phyloP scores from a whole-genome alignment of 352 stramenopile species.

The Pythium chondricola region DNA sequence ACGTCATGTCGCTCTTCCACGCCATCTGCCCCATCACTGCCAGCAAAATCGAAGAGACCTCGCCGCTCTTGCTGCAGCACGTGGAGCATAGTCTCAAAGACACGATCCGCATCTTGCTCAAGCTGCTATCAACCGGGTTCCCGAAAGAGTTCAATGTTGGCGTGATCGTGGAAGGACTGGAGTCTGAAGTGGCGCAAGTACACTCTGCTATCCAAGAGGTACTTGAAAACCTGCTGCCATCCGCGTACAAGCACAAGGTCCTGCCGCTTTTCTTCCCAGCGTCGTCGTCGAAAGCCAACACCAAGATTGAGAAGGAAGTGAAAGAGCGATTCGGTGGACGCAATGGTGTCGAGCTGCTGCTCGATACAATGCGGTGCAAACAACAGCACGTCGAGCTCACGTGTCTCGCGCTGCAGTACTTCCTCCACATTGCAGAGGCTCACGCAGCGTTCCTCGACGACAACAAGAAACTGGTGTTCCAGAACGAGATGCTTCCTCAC shows the following conservation, averaged over 20 bases:
- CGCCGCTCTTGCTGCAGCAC: constrained; percentile 66
- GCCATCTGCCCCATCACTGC: constrained; percentile 66
- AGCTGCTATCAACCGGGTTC: constrained; percentile 74
- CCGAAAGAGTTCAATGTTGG: constrained; percentile 77
- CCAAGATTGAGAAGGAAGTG: constrained; percentile 58
- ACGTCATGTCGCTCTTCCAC: constrained; percentile 67
- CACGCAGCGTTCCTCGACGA: constrained; percentile 36
- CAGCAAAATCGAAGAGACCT: constrained; percentile 68
- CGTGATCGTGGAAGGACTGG: constrained; percentile 74
- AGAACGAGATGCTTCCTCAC: constrained; percentile 46
- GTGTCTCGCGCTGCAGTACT: constrained; percentile 75
- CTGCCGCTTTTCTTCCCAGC: constrained; percentile 64
- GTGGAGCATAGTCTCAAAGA: constrained; percentile 76
- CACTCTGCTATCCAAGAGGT: constrained; percentile 82
- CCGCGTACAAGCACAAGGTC: constrained; percentile 62
- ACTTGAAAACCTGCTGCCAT: constrained; percentile 72
- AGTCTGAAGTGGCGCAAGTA: constrained; percentile 66
- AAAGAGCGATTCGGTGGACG: constrained; percentile 37
- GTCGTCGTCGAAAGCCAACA: constrained; percentile 46
- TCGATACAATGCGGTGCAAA: constrained; percentile 67
- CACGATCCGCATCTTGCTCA: constrained; percentile 63
- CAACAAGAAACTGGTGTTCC: constrained; percentile 31
- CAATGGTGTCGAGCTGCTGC: constrained; percentile 51
- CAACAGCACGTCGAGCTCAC: constrained; percentile 58
- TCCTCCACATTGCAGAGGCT: constrained; percentile 65